A percentile compares a stretch with the other conserved stretches of the same genome.
These are phyloP conservation scores for Lipomyces kockii DNA, from an alignment of 805 yeast species.

Conservation along the genomic window DNA sequence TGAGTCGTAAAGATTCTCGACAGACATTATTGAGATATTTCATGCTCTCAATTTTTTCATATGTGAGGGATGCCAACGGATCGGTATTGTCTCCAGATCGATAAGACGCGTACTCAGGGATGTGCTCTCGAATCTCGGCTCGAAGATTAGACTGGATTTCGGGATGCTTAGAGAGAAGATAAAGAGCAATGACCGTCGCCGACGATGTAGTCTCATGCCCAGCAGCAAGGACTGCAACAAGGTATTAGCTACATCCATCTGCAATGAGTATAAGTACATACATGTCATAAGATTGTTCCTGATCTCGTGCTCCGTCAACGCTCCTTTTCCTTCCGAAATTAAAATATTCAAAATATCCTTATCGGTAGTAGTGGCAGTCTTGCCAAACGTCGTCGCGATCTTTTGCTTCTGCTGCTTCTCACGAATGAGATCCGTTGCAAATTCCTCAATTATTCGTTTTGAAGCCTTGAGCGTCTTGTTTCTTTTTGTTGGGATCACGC, in stretches of 20 bases:
- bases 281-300: slow-evolving; percentile 29
- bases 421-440: slow-evolving; percentile 14
- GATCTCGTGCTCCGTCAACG: slow-evolving; percentile 23
- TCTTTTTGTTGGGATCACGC: slow-evolving; percentile 15
- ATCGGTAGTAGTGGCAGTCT: slow-evolving; percentile 11
- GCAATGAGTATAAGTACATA: slow-evolving; percentile 6
- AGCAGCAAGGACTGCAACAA: slow-evolving; percentile 28
- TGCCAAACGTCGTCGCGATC: slow-evolving; percentile 26
- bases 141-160: slow-evolving; percentile 26
- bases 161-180: slow-evolving; percentile 20
- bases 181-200: slow-evolving; percentile 21
- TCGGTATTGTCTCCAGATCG: slow-evolving; percentile 2
- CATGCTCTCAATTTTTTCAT: slow-evolving; percentile 21
- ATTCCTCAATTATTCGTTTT: slow-evolving; percentile 3
- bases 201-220: slow-evolving; percentile 35
- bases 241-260: not conserved
- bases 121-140: slow-evolving; percentile 17
- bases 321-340: slow-evolving; percentile 20
- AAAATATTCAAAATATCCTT: slow-evolving; percentile 24
- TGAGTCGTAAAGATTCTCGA: slow-evolving; percentile 25
- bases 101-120: slow-evolving; percentile 14
- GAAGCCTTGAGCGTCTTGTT: slow-evolving; percentile 10
- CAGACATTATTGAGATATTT: slow-evolving; percentile 27
- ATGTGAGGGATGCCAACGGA: slow-evolving; percentile 9
- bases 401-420: slow-evolving; percentile 29